Base-by-base conservation (phyloP, 768 basidiomycete genomes). In the Rhodotorula sphaerocarpa region DNA sequence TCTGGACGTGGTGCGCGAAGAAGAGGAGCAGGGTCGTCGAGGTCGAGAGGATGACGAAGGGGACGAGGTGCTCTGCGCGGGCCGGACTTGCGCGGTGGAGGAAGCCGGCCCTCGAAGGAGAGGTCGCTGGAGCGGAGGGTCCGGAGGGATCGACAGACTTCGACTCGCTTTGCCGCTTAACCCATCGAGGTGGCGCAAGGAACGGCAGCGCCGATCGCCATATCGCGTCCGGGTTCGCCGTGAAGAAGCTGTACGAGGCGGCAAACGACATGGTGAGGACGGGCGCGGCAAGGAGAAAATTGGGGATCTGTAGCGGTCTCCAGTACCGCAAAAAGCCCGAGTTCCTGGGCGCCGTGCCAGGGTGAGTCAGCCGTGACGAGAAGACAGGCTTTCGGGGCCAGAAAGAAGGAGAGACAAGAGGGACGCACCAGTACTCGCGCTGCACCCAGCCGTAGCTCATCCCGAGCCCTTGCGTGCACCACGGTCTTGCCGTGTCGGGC, bases 271-370 rank as follows among this genome's bases (percentile, higher is more conserved):
- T 76, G 52, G 76, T 45, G 56, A 93, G 80, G 0, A 86, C 79
- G 0, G 93, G 93, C 0, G 82, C 71, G 21, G 86, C 83, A 59
- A 97, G 79, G 63, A 89, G 66, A 73, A 96, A 87, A 75, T 96
- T 95, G 50, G 95, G 95, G 3, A 90, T 70, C 75, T 99, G 92
- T 34, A 80, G 76, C 28, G 77, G 64, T 0, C 85, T 85, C 89
- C 89, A 99, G 75, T 97, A 97, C 5, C 79, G 82, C 64, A 99
- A 75, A 67, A 92, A 82, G 21, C 92, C 90, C 61, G 81, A 77
- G 73, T 86, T 79, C 95, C 77, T 79, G 61, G 3, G 10, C 36
- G 36, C 36, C 36, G 36, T 39, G 23, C 3, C 5, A 50, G 28
- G 9, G 9, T 16, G 16, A 16, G 10, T 39, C 36, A 11, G 36